Percentiles rank a stretch among this genome's conserved stretches.
These are phyloP conservation scores for Ogataea allantospora DNA, from an alignment of 805 yeast genomes.

Conservation along the genomic window DNA sequence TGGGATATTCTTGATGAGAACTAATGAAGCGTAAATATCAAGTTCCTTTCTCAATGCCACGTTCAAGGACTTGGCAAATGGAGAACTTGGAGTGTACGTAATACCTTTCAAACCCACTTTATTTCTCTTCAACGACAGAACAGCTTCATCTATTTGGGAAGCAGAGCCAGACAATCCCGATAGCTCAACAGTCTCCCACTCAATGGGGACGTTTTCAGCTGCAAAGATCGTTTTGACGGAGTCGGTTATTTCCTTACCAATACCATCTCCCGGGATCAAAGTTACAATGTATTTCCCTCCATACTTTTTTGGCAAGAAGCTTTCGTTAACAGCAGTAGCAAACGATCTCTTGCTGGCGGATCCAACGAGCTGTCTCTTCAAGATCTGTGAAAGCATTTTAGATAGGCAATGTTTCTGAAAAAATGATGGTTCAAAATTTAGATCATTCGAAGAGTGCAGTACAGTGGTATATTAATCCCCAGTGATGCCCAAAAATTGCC, in stretches of 20 bases:
- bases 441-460: too few species aligned
- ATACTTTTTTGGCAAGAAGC: constrained; percentile 74
- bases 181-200: constrained; percentile 84
- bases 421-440: constrained; percentile 1
- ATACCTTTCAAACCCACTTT: constrained; percentile 97
- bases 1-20: constrained; percentile 89
- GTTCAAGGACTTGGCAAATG: constrained; percentile 81
- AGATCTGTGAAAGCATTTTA: constrained; percentile 27
- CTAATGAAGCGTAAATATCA: constrained; percentile 92
- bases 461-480: too few species aligned
- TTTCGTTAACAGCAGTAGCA: constrained; percentile 31
- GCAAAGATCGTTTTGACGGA: constrained; percentile 88
- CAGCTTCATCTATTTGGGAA: constrained; percentile 72
- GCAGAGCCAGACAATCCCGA: constrained; percentile 49
- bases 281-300: constrained; percentile 96
- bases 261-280: constrained; percentile 96
- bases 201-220: constrained; percentile 86
- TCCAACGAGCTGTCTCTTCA: constrained; percentile 20
- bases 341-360: constrained; percentile 27
- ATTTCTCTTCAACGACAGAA: constrained; percentile 89
- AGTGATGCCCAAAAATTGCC: too few species aligned
- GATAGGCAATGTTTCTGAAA: neutral
- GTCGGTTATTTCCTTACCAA: constrained; percentile 93
- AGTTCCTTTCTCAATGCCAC: constrained; percentile 96
- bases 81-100: constrained; percentile 82